Evolutionary conservation across 495 filamentous ascomycete species (phyloP), one percentile per base, ranked within the genome.

Genomic region (Delitschia confertaspora): DNA sequence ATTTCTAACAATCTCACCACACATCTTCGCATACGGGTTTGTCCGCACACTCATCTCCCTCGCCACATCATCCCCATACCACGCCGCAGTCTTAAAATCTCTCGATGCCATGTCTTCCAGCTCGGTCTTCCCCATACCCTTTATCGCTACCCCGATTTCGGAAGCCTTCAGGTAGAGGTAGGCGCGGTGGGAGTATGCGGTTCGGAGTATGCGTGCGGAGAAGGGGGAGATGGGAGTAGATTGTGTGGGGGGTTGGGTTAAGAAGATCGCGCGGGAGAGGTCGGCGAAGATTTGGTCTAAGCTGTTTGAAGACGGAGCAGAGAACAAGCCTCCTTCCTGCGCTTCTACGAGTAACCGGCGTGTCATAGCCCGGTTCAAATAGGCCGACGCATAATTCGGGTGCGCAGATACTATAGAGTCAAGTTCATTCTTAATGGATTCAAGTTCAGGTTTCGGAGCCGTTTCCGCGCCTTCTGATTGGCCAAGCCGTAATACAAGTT

Each of bases 1-100:
- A 67, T 89, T 82, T 61, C 76, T 79, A 8, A 94, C 85, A 67
- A 94, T 91, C 21, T 75, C 75, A 10, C 85, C 87, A 65, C 87
- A 94, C 57, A 93, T 70, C 69, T 88, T 93, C 19, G 85, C 85
- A 51, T 83, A 84, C 23, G 87, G 87, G 69, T 93, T 94, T 30
- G 79, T 83, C 62, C 73, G 71, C 33, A 91, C 86, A 2, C 82
- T 79, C 65, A 93, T 63, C 32, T 73, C 75, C 64, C 79, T 79
- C 9, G 79, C 85, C 44, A 88, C 72, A 48, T 80, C 76, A 62
- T 84, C 86, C 11, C 86, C 87, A 61, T 82, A 93, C 53, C 74
- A 61, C 1, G 83, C 86, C 0, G 82, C 86, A 47, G 78, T 60
- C 37, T 75, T 79, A 62, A 93, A 89, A 53, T 86, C 81, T 25